Percentiles rank a stretch among this genome's conserved stretches.
phyloP scores from a whole-genome alignment of 371 early-diverging fungal species.

The Mucor plumbeus region DNA sequence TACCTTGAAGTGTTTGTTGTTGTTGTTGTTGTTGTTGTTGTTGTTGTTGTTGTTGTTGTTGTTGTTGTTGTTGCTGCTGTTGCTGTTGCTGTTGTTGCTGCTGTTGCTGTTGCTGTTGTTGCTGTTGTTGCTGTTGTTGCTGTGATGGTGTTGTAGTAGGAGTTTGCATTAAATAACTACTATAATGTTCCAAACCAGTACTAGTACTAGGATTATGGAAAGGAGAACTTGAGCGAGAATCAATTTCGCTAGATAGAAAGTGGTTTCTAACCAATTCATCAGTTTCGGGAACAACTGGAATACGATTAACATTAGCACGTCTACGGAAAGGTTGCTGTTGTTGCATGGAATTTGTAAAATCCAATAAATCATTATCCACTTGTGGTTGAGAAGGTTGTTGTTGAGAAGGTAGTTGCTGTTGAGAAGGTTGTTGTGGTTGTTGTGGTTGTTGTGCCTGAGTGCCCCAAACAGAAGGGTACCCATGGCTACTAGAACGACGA shows the following conservation, averaged over 20 bases:
- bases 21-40: background rate
- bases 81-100: background rate
- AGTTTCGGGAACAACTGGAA: slow-evolving; percentile 60
- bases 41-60: background rate
- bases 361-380: slow-evolving; percentile 29
- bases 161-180: slow-evolving; percentile 17
- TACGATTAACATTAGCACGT: slow-evolving; percentile 47
- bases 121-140: background rate
- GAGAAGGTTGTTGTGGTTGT: slow-evolving; percentile 17
- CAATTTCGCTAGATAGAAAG: slow-evolving; percentile 18
- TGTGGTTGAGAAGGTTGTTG: slow-evolving; percentile 12
- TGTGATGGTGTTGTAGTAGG: background rate
- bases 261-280: slow-evolving; percentile 41
- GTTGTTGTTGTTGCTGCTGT: background rate
- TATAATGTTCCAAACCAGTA: slow-evolving; percentile 23
- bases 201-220: slow-evolving; percentile 17
- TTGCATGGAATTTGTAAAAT: slow-evolving; percentile 36
- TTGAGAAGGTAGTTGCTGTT: slow-evolving; percentile 14
- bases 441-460: slow-evolving; percentile 13
- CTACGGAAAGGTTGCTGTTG: slow-evolving; percentile 38
- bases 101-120: background rate
- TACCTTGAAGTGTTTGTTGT: slow-evolving; percentile 8
- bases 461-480: slow-evolving; percentile 48
- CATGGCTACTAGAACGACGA: slow-evolving; percentile 39
- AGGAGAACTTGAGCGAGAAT: slow-evolving; percentile 6